Evolutionary conservation across 768 basidiomycete genomes (phyloP).

Genomic region (Leucosporidium yakuticum): DNA sequence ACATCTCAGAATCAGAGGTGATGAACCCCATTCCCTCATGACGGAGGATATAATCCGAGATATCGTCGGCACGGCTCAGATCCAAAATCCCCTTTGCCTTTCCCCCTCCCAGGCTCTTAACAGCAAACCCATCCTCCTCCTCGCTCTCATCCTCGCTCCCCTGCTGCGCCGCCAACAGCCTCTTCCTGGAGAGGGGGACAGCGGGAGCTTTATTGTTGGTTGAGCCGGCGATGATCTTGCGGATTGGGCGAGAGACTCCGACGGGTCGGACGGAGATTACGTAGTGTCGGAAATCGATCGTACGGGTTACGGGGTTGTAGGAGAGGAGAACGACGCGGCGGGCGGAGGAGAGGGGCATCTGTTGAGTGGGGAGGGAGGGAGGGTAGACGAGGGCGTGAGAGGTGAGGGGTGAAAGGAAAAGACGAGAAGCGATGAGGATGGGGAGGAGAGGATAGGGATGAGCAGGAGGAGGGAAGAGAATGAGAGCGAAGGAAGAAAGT

Average conservation of each 20-base stretch:
- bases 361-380: conserved; percentile 26
- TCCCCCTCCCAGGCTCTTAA: neutral
- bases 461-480: no score
- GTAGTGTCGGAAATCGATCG: conserved; percentile 89
- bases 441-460: no score
- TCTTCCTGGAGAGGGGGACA: conserved; percentile 33
- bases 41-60: conserved; percentile 86
- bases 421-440: neutral
- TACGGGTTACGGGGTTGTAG: conserved; percentile 77
- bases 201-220: conserved; percentile 41
- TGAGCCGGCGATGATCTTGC: conserved; percentile 69
- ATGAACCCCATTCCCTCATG: conserved; percentile 48
- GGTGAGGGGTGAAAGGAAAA: neutral
- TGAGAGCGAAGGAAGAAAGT: neutral
- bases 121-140: neutral
- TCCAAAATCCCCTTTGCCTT: conserved; percentile 53
- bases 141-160: conserved; percentile 41
- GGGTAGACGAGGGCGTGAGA: no score
- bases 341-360: conserved; percentile 74
- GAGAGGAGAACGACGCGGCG: conserved; percentile 89
- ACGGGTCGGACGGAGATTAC: conserved; percentile 91
- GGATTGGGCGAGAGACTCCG: conserved; percentile 85
- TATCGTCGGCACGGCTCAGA: conserved; percentile 82
- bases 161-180: conserved; percentile 37
- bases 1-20: conserved; percentile 49